phyloP scores from a whole-genome alignment of 805 yeast genomes.

The Candida hungchunana region DNA sequence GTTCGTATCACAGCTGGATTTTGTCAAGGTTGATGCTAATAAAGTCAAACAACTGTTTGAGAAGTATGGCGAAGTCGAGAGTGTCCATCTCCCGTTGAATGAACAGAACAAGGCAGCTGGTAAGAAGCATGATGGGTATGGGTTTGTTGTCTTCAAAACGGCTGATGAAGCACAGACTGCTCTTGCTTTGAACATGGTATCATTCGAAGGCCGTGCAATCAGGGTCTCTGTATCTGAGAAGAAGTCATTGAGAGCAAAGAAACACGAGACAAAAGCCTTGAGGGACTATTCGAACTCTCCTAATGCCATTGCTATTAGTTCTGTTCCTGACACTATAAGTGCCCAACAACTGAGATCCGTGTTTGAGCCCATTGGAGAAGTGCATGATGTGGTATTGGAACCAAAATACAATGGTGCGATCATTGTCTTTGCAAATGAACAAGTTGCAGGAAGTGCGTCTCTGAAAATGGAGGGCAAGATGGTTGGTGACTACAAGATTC shows the following conservation, averaged over 20 bases:
- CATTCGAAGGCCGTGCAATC: conserved; percentile 44
- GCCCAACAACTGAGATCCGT: conserved; percentile 30
- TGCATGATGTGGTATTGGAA: conserved; percentile 40
- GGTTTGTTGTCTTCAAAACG: conserved; percentile 49
- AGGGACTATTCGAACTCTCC: conserved; percentile 20
- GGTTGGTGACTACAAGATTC: conserved; percentile 33
- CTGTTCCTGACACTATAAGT: conserved; percentile 36
- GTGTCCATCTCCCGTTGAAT: conserved; percentile 44
- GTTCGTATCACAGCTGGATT: conserved; percentile 49
- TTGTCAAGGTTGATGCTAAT: conserved; percentile 35
- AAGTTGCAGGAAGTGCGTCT: conserved; percentile 49
- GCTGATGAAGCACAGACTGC: conserved; percentile 46
- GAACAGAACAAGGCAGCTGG: conserved; percentile 19
- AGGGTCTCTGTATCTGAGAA: conserved; percentile 45
- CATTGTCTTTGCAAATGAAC: conserved; percentile 39
- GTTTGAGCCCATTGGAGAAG: conserved; percentile 33
- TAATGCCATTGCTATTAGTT: conserved; percentile 22
- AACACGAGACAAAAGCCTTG: conserved; percentile 24
- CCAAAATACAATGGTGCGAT: conserved; percentile 46
- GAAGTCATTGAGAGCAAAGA: conserved; percentile 32
- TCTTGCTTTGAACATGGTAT: conserved; percentile 35
- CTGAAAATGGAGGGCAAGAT: conserved; percentile 37
- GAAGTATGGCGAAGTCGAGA: conserved; percentile 50
- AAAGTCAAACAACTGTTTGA: conserved; percentile 39
- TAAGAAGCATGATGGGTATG: conserved; percentile 55